Percentiles rank a stretch among this genome's conserved stretches.
Conservation (phyloP, 1,139 yeast genomes). For the Yamadazyma kanchanaburiensis region DNA sequence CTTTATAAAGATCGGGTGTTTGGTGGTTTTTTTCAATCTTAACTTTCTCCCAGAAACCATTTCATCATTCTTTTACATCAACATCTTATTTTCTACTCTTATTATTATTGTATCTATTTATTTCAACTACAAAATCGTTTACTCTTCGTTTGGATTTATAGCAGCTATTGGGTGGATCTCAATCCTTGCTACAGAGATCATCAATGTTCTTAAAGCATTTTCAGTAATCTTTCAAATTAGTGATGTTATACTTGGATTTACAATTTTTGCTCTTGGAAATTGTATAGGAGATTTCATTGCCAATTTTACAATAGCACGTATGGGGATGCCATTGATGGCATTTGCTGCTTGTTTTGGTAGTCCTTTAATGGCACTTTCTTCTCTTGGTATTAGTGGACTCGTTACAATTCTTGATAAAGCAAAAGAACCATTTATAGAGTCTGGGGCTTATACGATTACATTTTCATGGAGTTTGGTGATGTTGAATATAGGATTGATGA, state of each 20-base stretch:
- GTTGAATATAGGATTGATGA: conserved; percentile 50
- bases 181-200: conserved; percentile 71
- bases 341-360: conserved; percentile 95
- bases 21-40: conserved; percentile 8
- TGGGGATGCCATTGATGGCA: conserved; percentile 93
- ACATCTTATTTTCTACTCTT: conserved; percentile 2
- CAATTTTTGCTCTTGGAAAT: conserved; percentile 90
- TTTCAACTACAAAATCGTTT: conserved; percentile 6
- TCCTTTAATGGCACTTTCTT: conserved; percentile 57
- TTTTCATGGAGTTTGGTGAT: conserved; percentile 41
- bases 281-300: conserved; percentile 88
- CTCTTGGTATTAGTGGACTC: conserved; percentile 57
- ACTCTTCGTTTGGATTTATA: conserved; percentile 57
- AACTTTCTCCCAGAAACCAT: conserved; percentile 5
- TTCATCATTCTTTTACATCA: conserved; percentile 1
- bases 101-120: conserved; percentile 2
- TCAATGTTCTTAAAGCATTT: conserved; percentile 61
- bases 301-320: conserved; percentile 74
- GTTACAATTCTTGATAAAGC: conserved; percentile 33
- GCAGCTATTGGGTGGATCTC: conserved; percentile 74
- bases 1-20: conserved; percentile 1
- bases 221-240: conserved; percentile 62
- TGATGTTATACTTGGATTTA: conserved; percentile 78
- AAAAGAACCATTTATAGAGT: conserved; percentile 7
- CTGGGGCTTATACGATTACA: conserved; percentile 25